Percentiles rank a stretch among this genome's conserved stretches.
These are phyloP conservation scores for Thermothielavioides terrestris DNA, from an alignment of 495 filamentous ascomycete species.

Conservation along the genomic window DNA sequence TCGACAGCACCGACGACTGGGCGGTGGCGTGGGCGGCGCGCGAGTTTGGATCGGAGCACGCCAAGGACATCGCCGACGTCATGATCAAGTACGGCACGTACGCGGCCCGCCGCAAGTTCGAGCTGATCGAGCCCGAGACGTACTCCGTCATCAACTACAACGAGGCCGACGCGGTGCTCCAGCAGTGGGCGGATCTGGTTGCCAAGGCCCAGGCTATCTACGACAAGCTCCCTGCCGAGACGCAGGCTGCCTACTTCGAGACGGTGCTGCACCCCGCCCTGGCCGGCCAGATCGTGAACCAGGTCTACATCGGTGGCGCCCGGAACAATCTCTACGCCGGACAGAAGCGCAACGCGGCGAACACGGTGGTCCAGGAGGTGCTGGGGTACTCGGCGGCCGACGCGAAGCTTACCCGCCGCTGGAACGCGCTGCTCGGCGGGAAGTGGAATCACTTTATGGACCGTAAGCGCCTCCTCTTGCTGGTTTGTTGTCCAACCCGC, in stretches of 20 bases:
- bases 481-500: not conserved
- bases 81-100: constrained; percentile 56
- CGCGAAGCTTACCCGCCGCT: constrained; percentile 49
- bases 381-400: constrained; percentile 55
- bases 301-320: constrained; percentile 52
- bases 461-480: constrained; percentile 27
- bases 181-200: constrained; percentile 53
- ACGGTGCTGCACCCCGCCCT: constrained; percentile 60
- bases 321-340: constrained; percentile 54
- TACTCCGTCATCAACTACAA: constrained; percentile 64
- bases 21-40: constrained; percentile 48
- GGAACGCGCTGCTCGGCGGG: constrained; percentile 54
- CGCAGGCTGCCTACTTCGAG: constrained; percentile 57
- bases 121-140: constrained; percentile 53
- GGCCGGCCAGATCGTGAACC: constrained; percentile 51
- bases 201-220: constrained; percentile 48
- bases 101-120: constrained; percentile 57
- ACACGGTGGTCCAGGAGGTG: constrained; percentile 49
- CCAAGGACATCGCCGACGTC: constrained; percentile 44
- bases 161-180: constrained; percentile 56
- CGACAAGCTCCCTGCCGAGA: constrained; percentile 36
- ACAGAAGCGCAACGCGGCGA: constrained; percentile 59
- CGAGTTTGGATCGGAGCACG: constrained; percentile 48
- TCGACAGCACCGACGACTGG: constrained; percentile 49
- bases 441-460: constrained; percentile 73